Evolutionary conservation across 371 early-diverging fungal genomes (phyloP).

Genomic region (Mucor mucedo): DNA sequence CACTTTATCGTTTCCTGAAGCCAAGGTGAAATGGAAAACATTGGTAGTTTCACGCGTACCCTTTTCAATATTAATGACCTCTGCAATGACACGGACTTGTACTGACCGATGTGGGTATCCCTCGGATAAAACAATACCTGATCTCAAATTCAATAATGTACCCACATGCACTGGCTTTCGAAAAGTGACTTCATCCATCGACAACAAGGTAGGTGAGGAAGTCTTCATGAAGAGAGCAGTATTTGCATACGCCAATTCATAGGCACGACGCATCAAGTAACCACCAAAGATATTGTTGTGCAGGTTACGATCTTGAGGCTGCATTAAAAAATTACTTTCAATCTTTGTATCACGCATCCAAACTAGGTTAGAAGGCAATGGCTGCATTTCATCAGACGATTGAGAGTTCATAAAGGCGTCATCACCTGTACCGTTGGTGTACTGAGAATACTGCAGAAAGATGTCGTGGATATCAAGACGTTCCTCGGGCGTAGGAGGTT

Average conservation of each 20-base stretch:
- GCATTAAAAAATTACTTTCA: slow-evolving; percentile 74
- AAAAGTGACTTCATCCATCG: slow-evolving; percentile 90
- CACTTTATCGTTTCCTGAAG: slow-evolving; percentile 19
- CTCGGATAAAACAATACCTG: slow-evolving; percentile 71
- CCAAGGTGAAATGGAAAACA: slow-evolving; percentile 83
- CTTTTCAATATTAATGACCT: slow-evolving; percentile 72
- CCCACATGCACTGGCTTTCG: slow-evolving; percentile 87
- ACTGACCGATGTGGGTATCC: slow-evolving; percentile 60
- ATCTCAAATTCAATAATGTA: slow-evolving; percentile 69
- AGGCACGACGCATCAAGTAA: slow-evolving; percentile 76
- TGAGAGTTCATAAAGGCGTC: slow-evolving; percentile 18
- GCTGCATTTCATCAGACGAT: slow-evolving; percentile 24
- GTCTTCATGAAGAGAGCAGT: slow-evolving; percentile 66
- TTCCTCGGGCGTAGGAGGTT: slow-evolving; percentile 87
- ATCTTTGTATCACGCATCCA: slow-evolving; percentile 87
- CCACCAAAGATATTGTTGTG: slow-evolving; percentile 95
- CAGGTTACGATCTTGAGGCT: slow-evolving; percentile 90
- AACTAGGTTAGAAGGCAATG: slow-evolving; percentile 66
- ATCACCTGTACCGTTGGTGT: slow-evolving; percentile 26
- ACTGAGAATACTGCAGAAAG: slow-evolving; percentile 70
- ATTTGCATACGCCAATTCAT: slow-evolving; percentile 80
- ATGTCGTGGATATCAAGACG: slow-evolving; percentile 82
- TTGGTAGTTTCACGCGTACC: slow-evolving; percentile 72
- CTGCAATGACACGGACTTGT: slow-evolving; percentile 73
- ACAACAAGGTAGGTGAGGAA: slow-evolving; percentile 56